A percentile compares a stretch with the other conserved stretches of the same genome.
phyloP scores from a whole-genome alignment of 345 rosid genomes.

The Linum lewisii region DNA sequence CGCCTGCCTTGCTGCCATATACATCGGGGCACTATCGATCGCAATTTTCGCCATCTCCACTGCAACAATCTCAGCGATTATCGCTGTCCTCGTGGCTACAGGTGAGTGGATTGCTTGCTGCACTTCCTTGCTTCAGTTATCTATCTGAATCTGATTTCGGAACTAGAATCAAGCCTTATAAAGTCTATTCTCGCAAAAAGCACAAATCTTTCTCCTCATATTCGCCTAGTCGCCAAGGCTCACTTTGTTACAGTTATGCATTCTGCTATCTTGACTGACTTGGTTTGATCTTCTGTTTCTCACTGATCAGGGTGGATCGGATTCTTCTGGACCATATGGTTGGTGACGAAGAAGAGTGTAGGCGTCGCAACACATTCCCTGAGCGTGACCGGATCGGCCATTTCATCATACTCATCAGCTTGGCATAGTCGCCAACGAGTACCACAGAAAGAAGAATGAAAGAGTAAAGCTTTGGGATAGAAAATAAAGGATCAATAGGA shows the following conservation, averaged over 20 bases:
- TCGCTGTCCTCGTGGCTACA: slow-evolving; percentile 48
- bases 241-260: too few relatives aligned
- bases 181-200: too few relatives aligned
- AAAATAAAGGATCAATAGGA: not conserved
- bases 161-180: too few relatives aligned
- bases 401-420: slow-evolving; percentile 39
- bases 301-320: slow-evolving; percentile 74
- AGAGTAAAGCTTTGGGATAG: not conserved
- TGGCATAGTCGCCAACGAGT: slow-evolving; percentile 18
- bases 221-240: too few relatives aligned
- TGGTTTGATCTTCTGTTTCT: not conserved
- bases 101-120: slow-evolving; percentile 26
- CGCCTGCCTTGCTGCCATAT: slow-evolving; percentile 50
- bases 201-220: too few relatives aligned
- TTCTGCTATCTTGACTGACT: not conserved
- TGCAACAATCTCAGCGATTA: slow-evolving; percentile 48
- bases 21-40: slow-evolving; percentile 65
- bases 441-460: slow-evolving; percentile 7
- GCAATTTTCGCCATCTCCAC: slow-evolving; percentile 65
- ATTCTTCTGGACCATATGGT: slow-evolving; percentile 62
- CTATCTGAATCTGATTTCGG: not conserved
- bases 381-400: slow-evolving; percentile 43
- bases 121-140: not conserved
- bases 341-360: slow-evolving; percentile 49
- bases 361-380: slow-evolving; percentile 56